phyloP scores from a whole-genome alignment of 352 stramenopile genomes.

The Globisporangium canariense region DNA sequence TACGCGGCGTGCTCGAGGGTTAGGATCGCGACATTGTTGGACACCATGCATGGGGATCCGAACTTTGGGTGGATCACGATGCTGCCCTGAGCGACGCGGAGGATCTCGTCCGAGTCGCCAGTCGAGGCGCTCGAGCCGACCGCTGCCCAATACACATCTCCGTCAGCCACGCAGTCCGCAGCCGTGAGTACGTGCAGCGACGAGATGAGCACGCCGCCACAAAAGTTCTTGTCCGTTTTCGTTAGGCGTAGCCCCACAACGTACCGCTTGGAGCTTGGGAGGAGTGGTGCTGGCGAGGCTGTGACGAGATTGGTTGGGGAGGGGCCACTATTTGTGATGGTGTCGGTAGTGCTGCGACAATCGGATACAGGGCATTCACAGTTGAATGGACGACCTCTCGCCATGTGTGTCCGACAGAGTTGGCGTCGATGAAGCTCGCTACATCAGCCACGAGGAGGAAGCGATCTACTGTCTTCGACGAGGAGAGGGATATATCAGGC shows the following conservation, averaged over 20 bases:
- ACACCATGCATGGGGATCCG: conserved; percentile 18
- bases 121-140: not conserved
- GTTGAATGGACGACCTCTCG: not conserved
- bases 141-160: not conserved
- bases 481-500: not conserved
- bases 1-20: conserved; percentile 27
- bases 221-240: conserved; percentile 9
- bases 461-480: too few species aligned
- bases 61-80: conserved; percentile 26
- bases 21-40: conserved; percentile 34
- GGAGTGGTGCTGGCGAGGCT: too few species aligned
- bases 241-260: conserved; percentile 6
- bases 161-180: conserved; percentile 9
- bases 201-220: conserved; percentile 13
- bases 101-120: conserved; percentile 14
- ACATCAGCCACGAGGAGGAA: not conserved
- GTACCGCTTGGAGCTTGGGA: not conserved
- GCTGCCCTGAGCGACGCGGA: conserved; percentile 23
- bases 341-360: not conserved
- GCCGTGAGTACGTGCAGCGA: conserved; percentile 13
- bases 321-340: not conserved
- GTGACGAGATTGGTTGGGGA: not conserved
- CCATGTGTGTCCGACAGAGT: conserved; percentile 4
- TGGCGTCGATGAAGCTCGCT: conserved; percentile 2
- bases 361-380: not conserved